Base-by-base conservation (phyloP, 208 protist genomes). In the Trypanosoma congolense region DNA sequence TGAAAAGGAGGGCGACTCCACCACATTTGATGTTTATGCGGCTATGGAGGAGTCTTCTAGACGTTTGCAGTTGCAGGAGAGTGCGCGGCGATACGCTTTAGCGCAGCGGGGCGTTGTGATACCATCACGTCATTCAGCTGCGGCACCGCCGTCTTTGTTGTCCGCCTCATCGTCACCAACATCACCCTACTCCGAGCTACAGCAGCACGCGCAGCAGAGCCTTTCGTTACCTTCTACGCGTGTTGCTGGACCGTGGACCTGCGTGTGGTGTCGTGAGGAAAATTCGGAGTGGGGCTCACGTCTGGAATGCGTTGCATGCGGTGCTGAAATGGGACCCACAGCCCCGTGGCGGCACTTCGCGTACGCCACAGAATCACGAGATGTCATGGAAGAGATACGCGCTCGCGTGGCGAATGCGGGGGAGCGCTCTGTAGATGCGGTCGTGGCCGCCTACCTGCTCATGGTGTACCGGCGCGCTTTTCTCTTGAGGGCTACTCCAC, bases 381-480 rank as follows among this genome's bases (percentile, higher is more conserved):
- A 92, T 58, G 58, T 77, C 0, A 80, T 92, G 76, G 29, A 12
- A 3, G 83, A 90, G 52, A 63, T 94, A 36, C 79, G 83, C n/a
- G 72, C 70, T 0, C 70, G 83, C 53, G 83, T 94, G 21, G 49
- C 56, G 4, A 85, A 90, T 59, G 53, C 61, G 24, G 72, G 56
- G 35, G 81, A 71, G 25, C 71, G 73, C 25, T 75, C 77, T 8
- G 55, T 81, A 16, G 83, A 94, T 50, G 87, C 83, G 0, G 53
- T 94, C n/a, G 76, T 82, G 4, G 75, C 83, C 0, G 80, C 76
- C 3, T 91, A 90, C 59, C 38, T 90, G 49, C 68, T 94, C 12
- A 82, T 94, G 77, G 58, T 94, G 46, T 94, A 90, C 66, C 75
- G 80, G 8, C 80, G 81, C 36, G 73, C 72, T 9, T 90, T 91